Evolutionary conservation across 2,329 filamentous ascomycete species (phyloP).

Genomic region (Decorospora gaudefroyi): DNA sequence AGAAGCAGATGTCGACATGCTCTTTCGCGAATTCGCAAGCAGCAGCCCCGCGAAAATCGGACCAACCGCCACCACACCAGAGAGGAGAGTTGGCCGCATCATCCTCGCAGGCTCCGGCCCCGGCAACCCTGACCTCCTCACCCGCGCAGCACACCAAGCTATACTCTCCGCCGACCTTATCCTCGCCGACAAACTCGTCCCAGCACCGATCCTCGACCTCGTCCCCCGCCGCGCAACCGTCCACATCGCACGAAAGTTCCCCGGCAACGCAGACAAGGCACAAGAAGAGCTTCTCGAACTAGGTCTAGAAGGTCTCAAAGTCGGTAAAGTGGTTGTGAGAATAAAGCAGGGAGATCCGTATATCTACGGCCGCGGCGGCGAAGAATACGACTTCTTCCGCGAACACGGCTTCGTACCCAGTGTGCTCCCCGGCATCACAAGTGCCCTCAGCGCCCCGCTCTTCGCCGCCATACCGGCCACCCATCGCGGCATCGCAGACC

Average conservation of each 20-base stretch:
- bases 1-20: constrained; percentile 74
- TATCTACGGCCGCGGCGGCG: constrained; percentile 90
- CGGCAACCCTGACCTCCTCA: constrained; percentile 89
- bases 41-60: constrained; percentile 44
- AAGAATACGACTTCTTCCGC: constrained; percentile 86
- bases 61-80: constrained; percentile 23
- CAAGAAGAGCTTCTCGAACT: constrained; percentile 85
- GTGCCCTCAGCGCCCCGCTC: constrained; percentile 80
- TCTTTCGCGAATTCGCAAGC: constrained; percentile 72
- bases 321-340: constrained; percentile 79
- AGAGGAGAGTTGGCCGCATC: constrained; percentile 64
- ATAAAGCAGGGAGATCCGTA: constrained; percentile 98
- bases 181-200: constrained; percentile 83
- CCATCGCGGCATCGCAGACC: constrained; percentile 86
- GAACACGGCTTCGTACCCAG: constrained; percentile 68
- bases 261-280: constrained; percentile 90
- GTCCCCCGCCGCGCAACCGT: constrained; percentile 88
- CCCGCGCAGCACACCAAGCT: constrained; percentile 76
- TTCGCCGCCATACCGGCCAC: constrained; percentile 88
- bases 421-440: constrained; percentile 89
- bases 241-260: constrained; percentile 94
- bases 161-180: constrained; percentile 77
- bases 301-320: constrained; percentile 69
- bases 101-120: constrained; percentile 91
- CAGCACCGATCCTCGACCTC: constrained; percentile 81